Percentiles rank a stretch among this genome's conserved stretches.
Evolutionary conservation across 208 protist species (phyloP).

Genomic region (Zelonia costaricensis): DNA sequence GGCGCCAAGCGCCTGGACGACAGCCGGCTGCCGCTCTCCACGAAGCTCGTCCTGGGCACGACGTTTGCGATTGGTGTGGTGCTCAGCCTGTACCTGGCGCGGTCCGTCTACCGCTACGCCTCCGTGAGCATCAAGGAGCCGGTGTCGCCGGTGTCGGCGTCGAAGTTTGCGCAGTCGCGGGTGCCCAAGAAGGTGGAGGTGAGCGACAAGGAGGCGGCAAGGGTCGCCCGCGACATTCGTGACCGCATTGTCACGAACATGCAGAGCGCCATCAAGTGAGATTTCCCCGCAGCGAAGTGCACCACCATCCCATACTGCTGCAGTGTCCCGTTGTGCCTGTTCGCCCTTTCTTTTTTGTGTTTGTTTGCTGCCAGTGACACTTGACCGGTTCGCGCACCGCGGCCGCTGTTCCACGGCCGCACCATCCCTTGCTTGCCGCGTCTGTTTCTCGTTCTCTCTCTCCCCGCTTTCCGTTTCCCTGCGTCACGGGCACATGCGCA

Average conservation of each 20-base stretch:
- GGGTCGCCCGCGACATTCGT: constrained; percentile 12
- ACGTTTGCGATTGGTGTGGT: constrained; percentile 15
- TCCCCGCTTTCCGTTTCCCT: no score
- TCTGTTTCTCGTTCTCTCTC: no score
- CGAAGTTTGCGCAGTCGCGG: constrained; percentile 5
- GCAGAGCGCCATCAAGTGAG: constrained; percentile 1
- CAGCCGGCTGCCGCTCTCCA: constrained; percentile 24
- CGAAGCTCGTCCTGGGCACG: constrained; percentile 24
- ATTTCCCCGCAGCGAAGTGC: no score
- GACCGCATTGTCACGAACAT: constrained; percentile 16
- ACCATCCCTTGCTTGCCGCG: no score
- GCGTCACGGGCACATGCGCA: no score
- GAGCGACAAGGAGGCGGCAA: constrained; percentile 8
- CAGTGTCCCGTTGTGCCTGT: neutral
- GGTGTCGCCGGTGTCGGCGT: neutral
- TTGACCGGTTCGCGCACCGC: no score
- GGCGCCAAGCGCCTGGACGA: constrained; percentile 35
- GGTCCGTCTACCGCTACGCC: constrained; percentile 18
- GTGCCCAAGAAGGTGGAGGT: constrained; percentile 12
- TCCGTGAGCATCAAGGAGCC: constrained; percentile 8
- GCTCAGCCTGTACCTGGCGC: constrained; percentile 12
- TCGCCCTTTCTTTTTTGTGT: constrained; percentile 3
- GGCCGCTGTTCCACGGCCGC: neutral
- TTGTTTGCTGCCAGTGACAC: no score
- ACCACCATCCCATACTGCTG: no score